Evolutionary conservation across 495 filamentous ascomycete genomes (phyloP).

Genomic region (Xylaria sp.): DNA sequence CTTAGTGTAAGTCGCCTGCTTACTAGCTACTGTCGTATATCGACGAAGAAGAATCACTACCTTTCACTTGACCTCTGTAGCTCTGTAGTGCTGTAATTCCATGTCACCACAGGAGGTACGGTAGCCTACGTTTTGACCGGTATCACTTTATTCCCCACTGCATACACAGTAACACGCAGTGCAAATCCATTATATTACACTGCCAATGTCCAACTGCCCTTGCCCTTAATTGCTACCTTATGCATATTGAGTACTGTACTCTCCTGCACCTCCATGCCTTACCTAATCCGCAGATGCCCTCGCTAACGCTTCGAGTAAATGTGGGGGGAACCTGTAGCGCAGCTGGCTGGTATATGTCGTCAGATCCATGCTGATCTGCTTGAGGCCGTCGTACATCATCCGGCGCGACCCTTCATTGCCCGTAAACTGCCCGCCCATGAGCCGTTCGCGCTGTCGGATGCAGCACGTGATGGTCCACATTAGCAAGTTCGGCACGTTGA

Average conservation of each 20-base stretch:
- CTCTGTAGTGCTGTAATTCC: neutral
- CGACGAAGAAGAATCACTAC: neutral
- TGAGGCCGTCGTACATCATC: slow-evolving; percentile 69
- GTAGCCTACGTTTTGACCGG: neutral
- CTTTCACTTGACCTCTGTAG: neutral
- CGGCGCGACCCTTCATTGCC: slow-evolving; percentile 73
- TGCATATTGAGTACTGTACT: slow-evolving; percentile 1
- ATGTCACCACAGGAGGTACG: too few relatives aligned
- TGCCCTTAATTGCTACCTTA: neutral
- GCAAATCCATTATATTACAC: neutral
- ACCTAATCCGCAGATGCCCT: slow-evolving; percentile 70
- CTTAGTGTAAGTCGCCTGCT: neutral
- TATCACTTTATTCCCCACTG: neutral
- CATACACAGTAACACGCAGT: neutral
- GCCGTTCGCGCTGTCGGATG: slow-evolving; percentile 70
- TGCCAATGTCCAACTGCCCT: neutral
- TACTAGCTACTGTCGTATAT: neutral
- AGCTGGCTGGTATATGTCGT: slow-evolving; percentile 96
- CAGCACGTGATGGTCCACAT: slow-evolving; percentile 93
- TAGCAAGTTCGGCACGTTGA: slow-evolving; percentile 85
- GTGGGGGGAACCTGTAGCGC: slow-evolving; percentile 77
- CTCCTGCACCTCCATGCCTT: neutral
- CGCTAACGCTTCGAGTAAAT: slow-evolving; percentile 82
- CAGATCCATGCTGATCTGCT: slow-evolving; percentile 80
- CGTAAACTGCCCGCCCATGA: slow-evolving; percentile 70